A percentile compares a stretch with the other conserved stretches of the same genome.
Evolutionary conservation across 2,329 filamentous ascomycete species (phyloP).

Genomic region (Trichothecium roseum): DNA sequence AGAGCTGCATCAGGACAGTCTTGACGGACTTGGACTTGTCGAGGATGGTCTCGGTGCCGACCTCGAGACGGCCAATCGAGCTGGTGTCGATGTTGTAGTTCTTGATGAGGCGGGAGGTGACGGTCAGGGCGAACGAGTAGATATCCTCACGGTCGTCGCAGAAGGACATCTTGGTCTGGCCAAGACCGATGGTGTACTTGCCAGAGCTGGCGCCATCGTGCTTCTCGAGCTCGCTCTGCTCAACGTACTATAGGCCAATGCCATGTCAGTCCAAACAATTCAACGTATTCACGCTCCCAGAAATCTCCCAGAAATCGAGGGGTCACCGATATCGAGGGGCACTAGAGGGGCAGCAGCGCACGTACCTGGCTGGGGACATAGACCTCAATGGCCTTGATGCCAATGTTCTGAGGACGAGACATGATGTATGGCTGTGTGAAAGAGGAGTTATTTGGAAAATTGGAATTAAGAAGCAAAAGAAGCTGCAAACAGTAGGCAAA

Average conservation of each 20-base stretch:
- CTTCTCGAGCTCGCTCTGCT: constrained; percentile 74
- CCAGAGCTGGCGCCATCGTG: constrained; percentile 74
- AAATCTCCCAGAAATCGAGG: not conserved
- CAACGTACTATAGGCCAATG: constrained; percentile 56
- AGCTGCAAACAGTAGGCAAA: too few species aligned
- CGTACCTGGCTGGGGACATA: constrained; percentile 79
- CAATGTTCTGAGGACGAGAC: constrained; percentile 75
- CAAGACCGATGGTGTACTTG: constrained; percentile 86
- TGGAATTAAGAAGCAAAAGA: too few species aligned
- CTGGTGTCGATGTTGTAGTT: constrained; percentile 77
- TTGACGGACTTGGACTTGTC: constrained; percentile 91
- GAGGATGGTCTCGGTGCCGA: constrained; percentile 75
- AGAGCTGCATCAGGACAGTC: constrained; percentile 79
- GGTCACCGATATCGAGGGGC: constrained; percentile 1
- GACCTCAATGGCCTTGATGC: constrained; percentile 87
- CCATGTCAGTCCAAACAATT: constrained; percentile 11
- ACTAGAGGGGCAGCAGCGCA: constrained; percentile 10
- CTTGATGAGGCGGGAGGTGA: constrained; percentile 63
- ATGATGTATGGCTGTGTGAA: constrained; percentile 32
- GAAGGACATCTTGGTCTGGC: constrained; percentile 88
- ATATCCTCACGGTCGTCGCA: constrained; percentile 87
- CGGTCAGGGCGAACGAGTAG: constrained; percentile 76
- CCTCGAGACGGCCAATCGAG: constrained; percentile 70
- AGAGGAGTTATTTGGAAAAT: too few species aligned
- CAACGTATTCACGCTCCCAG: constrained; percentile 11